Evolutionary conservation across 305 asterid genomes (phyloP), one percentile per base, ranked within the genome.

Genomic region (Solanum hybrid): DNA sequence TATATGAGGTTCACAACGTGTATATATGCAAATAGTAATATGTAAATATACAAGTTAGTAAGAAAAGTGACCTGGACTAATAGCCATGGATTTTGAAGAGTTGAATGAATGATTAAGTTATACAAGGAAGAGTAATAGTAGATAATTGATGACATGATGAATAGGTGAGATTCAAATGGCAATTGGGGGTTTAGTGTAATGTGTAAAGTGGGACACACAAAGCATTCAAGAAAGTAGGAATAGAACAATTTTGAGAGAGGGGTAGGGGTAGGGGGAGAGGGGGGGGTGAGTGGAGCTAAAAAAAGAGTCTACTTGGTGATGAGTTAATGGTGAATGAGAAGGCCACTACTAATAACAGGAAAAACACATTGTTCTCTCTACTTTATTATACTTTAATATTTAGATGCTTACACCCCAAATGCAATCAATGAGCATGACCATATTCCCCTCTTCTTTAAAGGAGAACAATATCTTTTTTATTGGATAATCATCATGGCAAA

Each of bases 291-390:
- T 87, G 82, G 80, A 75, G 71, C 81, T 42, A 87, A 35, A 45
- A 45, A 45, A 45, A 29, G 93, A 95, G 95, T 90, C 92, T 90
- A 87, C 34, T 86, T 88, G 92, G 85, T 91, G 90, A 89, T 88
- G 91, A 90, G 92, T 86, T 91, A 92, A 89, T 86, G 93, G 84
- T 93, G 95, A 95, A 95, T 91, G 89, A 93, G 97, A 95, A 95
- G 93, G 94, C 96, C 96, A 95, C 98, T 90, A 91, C 92, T 92
- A 91, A 90, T 81, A 78, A 78, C 90, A 89, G 31, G 87, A 91
- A 82, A 90, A 77, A 91, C 75, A 89, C 79, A 90, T 82, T 90
- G 86, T 88, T 88, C 86, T 73, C 90, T 73, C 86, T 34, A 45
- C 82, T 78, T 88, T 86, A 77, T 88, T 86, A 56, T 56, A 85